A percentile compares a stretch with the other conserved stretches of the same genome.
Evolutionary conservation across 2,329 filamentous ascomycete species (phyloP).

Genomic region (Pseudopithomyces chartarum): DNA sequence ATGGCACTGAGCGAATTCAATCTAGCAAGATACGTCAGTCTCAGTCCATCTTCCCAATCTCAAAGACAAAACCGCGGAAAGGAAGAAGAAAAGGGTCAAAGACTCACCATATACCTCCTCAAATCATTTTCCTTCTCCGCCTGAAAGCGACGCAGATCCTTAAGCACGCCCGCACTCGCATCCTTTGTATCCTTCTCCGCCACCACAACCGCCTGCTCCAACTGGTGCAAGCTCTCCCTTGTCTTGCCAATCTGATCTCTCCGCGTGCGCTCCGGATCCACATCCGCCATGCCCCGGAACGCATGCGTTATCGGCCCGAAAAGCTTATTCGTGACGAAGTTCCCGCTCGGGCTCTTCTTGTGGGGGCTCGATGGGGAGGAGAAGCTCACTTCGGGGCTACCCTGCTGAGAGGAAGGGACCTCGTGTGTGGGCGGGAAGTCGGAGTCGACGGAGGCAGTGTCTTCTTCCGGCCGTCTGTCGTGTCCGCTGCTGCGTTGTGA

Average conservation of each 20-base stretch:
- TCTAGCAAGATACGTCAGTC: slow-evolving; percentile 54
- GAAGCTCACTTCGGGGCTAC: slow-evolving; percentile 55
- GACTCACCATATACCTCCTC: slow-evolving; percentile 88
- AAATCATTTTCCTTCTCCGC: slow-evolving; percentile 94
- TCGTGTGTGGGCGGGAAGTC: slow-evolving; percentile 94
- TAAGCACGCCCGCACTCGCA: slow-evolving; percentile 84
- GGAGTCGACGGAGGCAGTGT: slow-evolving; percentile 90
- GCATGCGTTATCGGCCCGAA: slow-evolving; percentile 95
- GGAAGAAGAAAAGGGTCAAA: neutral
- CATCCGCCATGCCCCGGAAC: slow-evolving; percentile 93
- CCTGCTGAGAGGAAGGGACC: slow-evolving; percentile 72
- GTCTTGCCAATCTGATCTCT: slow-evolving; percentile 96
- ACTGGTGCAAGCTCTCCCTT: slow-evolving; percentile 76
- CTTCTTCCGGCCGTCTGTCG: slow-evolving; percentile 62
- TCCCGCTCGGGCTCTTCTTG: slow-evolving; percentile 80
- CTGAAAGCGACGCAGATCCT: slow-evolving; percentile 92
- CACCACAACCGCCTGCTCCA: slow-evolving; percentile 88
- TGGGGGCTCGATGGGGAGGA: slow-evolving; percentile 54
- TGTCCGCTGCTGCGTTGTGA: slow-evolving; percentile 50
- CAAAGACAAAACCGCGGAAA: neutral
- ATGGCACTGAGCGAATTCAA: slow-evolving; percentile 90
- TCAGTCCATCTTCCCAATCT: too few species aligned
- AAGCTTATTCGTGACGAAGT: slow-evolving; percentile 87
- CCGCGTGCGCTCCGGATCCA: slow-evolving; percentile 90
- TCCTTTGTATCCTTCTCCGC: slow-evolving; percentile 92